phyloP scores from a whole-genome alignment of 2,329 filamentous ascomycete species.

The Nemania sp. region DNA sequence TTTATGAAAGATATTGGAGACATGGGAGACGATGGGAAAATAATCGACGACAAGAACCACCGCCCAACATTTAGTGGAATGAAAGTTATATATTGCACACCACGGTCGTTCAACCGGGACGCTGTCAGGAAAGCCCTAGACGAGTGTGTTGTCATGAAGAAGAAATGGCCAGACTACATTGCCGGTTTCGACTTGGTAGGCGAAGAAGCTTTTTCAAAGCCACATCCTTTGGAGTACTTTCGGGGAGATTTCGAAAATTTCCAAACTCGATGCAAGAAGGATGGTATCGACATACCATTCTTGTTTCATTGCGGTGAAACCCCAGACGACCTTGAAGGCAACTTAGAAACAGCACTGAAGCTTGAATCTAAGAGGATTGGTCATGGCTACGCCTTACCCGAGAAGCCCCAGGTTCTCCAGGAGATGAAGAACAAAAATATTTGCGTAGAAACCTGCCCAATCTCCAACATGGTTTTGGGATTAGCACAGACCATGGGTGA shows the following conservation, averaged over 20 bases:
- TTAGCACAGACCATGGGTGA: conserved; percentile 74
- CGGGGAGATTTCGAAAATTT: conserved; percentile 63
- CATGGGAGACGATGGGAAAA: conserved; percentile 41
- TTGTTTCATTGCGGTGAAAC: conserved; percentile 84
- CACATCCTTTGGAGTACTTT: conserved; percentile 63
- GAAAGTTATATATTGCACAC: conserved; percentile 72
- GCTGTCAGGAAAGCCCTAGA: conserved; percentile 61
- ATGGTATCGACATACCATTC: conserved; percentile 72
- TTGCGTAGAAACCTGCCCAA: conserved; percentile 81
- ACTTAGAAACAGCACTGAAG: conserved; percentile 75
- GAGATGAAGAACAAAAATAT: conserved; percentile 72
- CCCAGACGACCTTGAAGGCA: conserved; percentile 74
- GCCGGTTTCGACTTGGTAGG: conserved; percentile 72
- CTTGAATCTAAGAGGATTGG: conserved; percentile 77
- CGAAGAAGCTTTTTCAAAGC: conserved; percentile 63
- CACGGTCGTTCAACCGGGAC: conserved; percentile 62
- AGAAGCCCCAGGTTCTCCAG: conserved; percentile 74
- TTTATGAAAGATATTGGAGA: conserved; percentile 56
- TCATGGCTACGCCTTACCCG: conserved; percentile 77
- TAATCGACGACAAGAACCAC: conserved; percentile 41
- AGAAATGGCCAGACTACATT: conserved; percentile 62
- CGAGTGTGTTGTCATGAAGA: conserved; percentile 67
- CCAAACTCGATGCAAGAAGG: conserved; percentile 57
- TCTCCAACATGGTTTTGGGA: conserved; percentile 81
- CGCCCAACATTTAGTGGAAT: conserved; percentile 63